Evolutionary conservation across 129 eudicot species (phyloP).

Genomic region (Centaurea solstitialis): DNA sequence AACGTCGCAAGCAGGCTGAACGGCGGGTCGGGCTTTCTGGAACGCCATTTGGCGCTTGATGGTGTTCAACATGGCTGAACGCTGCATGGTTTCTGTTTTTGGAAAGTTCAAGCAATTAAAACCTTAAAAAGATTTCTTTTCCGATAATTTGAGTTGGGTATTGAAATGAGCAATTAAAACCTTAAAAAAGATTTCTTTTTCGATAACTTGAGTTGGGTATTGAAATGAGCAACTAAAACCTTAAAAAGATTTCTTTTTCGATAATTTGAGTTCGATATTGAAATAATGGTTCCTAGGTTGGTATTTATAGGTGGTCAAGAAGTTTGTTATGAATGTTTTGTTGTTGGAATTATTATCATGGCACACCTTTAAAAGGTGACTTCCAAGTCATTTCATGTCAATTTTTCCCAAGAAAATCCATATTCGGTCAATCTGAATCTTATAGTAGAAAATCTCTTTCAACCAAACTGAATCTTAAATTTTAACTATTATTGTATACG

Average conservation of each 20-base stretch:
- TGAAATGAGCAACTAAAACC: constrained; percentile 4
- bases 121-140: constrained; percentile 6
- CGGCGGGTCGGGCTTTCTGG: constrained; percentile 20
- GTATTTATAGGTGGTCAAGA: constrained; percentile 14
- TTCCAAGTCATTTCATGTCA: not conserved
- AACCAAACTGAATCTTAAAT: not conserved
- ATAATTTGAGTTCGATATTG: constrained; percentile 2
- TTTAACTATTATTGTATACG: no score
- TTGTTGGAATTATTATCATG: constrained; percentile 28
- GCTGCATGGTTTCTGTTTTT: constrained; percentile 42
- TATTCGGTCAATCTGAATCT: not conserved
- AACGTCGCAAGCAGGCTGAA: constrained; percentile 51
- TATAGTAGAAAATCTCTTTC: no score
- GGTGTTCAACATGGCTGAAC: constrained; percentile 39
- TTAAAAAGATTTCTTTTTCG: constrained; percentile 6
- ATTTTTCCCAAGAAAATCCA: not conserved
- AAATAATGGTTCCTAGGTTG: constrained; percentile 13
- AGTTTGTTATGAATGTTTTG: constrained; percentile 1
- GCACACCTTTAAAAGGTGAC: not conserved
- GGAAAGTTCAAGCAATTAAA: constrained; percentile 20
- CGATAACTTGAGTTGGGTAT: not conserved
- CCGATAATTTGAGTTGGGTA: not conserved
- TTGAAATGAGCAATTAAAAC: constrained; percentile 17
- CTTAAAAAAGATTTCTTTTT: constrained; percentile 3
- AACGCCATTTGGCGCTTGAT: constrained; percentile 41